Percentiles rank a stretch among this genome's conserved stretches.
These are phyloP conservation scores for Fusarium sp. DNA, from an alignment of 2,329 filamentous ascomycete genomes.

Conservation along the genomic window DNA sequence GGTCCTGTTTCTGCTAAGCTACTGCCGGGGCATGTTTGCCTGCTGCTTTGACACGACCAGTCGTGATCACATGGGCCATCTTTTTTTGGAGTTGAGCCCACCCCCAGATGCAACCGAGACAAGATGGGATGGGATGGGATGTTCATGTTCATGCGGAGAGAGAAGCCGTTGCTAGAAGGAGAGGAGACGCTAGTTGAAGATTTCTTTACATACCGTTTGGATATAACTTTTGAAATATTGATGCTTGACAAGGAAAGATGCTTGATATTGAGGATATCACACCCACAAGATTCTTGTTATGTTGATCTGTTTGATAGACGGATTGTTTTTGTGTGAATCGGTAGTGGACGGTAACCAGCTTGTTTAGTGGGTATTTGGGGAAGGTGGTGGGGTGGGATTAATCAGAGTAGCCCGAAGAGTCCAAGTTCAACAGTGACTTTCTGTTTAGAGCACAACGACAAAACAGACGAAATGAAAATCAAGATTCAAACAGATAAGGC, in stretches of 20 bases:
- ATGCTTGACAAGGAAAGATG: not conserved
- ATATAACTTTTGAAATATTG: not conserved
- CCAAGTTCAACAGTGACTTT: constrained; percentile 24
- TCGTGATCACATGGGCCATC: constrained; percentile 41
- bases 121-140: not conserved
- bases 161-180: not conserved
- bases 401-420: constrained; percentile 22
- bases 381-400: constrained; percentile 38
- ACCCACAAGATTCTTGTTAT: not conserved
- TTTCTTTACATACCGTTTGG: constrained; percentile 20
- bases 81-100: constrained; percentile 35
- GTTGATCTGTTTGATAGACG: constrained; percentile 16
- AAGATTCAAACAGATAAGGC: not conserved
- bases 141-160: constrained; percentile 20
- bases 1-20: constrained; percentile 12
- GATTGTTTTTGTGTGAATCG: constrained; percentile 39
- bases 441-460: constrained; percentile 6
- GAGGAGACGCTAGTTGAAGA: not conserved
- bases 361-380: constrained; percentile 40
- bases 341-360: constrained; percentile 35
- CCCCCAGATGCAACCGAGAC: constrained; percentile 36
- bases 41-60: constrained; percentile 34
- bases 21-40: constrained; percentile 33
- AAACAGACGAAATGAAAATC: not conserved
- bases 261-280: not conserved